Base-by-base conservation (phyloP, 2,329 filamentous ascomycete species). In the Aureobasidium sp. region DNA sequence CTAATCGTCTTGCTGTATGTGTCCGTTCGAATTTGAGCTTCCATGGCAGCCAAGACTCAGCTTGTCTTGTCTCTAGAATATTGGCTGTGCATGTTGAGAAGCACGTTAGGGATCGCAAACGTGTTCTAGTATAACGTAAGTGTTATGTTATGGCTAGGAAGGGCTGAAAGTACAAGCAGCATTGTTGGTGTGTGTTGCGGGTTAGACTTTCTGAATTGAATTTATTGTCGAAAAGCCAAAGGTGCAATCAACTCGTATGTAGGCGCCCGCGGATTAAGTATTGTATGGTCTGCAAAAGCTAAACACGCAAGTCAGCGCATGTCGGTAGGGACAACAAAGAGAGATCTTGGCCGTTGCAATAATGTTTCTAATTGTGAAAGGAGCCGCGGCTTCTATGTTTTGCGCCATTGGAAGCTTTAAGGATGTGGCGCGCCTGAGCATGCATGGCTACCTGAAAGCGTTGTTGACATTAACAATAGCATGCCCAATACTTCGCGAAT, bases 321-420 rank as follows among this genome's bases (percentile, higher is more conserved):
- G 36, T 55, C 51, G 36, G 25, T 6, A 42, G 3, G 51, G 36
- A 41, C 22, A 20, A 41, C 36, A 9, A 44, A 11, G 41, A 12
- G 22, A 29, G 36, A 41, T 17, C 36, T 41, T n/a, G 22, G 4
- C 36, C 51, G 51, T 39, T 55, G 17, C 34, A n/a, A 55, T 41
- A 25, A 55, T 55, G 22, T 29, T 7, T 41, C 36, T 41, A 36
- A 22, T 41, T 12, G 11, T 42, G 51, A 29, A 15, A 5, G 25
- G 17, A 29, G 20, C 22, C 36, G 36, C 22, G 36, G 34, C 51
- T 42, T 55, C 36, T 25, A 29, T 55, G 15, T 29, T 42, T 5
- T 29, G 9, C 36, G 22, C 51, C 51, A 55, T 55, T 55, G 51
- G 51, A 42, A 41, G 36, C 51, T 55, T 42, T 55, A 42, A 42